phyloP scores from a whole-genome alignment of 257 asterid genomes.

The Solanum etuberosum region DNA sequence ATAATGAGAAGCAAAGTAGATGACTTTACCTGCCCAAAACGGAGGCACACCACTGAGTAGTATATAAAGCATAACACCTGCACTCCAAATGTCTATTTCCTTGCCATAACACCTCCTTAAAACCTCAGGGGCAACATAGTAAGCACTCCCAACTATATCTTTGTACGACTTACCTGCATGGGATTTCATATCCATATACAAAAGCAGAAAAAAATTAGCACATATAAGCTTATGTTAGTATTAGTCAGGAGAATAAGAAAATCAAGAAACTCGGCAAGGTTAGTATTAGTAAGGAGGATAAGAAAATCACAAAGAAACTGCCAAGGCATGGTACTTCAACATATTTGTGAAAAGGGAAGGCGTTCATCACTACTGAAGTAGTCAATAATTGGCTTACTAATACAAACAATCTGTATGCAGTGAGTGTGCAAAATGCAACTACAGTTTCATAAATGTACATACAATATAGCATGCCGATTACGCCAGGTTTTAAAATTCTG shows the following conservation, averaged over 20 bases:
- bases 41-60: constrained; percentile 88
- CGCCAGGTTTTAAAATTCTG: neutral
- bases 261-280: neutral
- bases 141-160: constrained; percentile 84
- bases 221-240: neutral
- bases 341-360: neutral
- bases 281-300: neutral
- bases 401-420: neutral
- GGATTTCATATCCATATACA: neutral
- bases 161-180: constrained; percentile 57
- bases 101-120: constrained; percentile 61
- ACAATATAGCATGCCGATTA: neutral
- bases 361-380: neutral
- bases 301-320: neutral
- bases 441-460: neutral
- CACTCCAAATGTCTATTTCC: constrained; percentile 80
- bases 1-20: neutral
- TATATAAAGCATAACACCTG: constrained; percentile 79
- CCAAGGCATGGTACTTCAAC: neutral
- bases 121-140: constrained; percentile 85
- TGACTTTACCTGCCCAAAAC: constrained; percentile 65
- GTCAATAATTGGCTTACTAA: neutral
- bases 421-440: neutral
- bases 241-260: neutral
- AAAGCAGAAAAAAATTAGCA: neutral